Evolutionary conservation across 192 early-diverging fungal genomes (phyloP).

Genomic region (Coemansia guatemalensis): DNA sequence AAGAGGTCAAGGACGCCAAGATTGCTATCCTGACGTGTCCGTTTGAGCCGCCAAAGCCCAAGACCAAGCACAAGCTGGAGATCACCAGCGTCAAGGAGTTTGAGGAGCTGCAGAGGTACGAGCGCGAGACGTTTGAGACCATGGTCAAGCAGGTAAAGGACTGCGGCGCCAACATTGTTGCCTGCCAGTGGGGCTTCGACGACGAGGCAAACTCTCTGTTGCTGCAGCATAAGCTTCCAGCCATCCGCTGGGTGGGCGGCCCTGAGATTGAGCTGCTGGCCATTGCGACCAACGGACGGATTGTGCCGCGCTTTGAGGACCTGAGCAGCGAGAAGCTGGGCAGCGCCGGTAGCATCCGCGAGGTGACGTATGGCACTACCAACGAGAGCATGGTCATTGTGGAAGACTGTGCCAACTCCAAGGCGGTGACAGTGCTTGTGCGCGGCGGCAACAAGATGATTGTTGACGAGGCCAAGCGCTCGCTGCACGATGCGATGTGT

Average conservation of each 20-base stretch:
- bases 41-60: slow-evolving; percentile 99
- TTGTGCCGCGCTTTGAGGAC: slow-evolving; percentile 99
- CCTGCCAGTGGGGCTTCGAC: slow-evolving; percentile 99
- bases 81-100: slow-evolving; percentile 98
- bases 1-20: slow-evolving; percentile 91
- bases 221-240: slow-evolving; percentile 95
- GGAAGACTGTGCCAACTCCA: slow-evolving; percentile 98
- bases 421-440: slow-evolving; percentile 95
- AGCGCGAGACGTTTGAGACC: slow-evolving; percentile 92
- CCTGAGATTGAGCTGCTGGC: slow-evolving; percentile 99
- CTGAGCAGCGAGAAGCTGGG: slow-evolving; percentile 87
- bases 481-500: slow-evolving; percentile 98
- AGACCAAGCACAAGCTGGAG: slow-evolving; percentile 99
- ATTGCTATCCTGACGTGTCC: slow-evolving; percentile 99
- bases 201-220: slow-evolving; percentile 99
- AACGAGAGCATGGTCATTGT: slow-evolving; percentile 98
- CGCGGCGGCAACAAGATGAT: slow-evolving; percentile 99
- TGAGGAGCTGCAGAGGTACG: slow-evolving; percentile 94
- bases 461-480: slow-evolving; percentile 98
- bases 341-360: slow-evolving; percentile 89
- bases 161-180: slow-evolving; percentile 95
- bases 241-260: slow-evolving; percentile 99
- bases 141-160: slow-evolving; percentile 99
- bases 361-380: slow-evolving; percentile 60
- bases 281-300: slow-evolving; percentile 99